Conservation (phyloP, 805 yeast species). For the Candida hungchunana region DNA sequence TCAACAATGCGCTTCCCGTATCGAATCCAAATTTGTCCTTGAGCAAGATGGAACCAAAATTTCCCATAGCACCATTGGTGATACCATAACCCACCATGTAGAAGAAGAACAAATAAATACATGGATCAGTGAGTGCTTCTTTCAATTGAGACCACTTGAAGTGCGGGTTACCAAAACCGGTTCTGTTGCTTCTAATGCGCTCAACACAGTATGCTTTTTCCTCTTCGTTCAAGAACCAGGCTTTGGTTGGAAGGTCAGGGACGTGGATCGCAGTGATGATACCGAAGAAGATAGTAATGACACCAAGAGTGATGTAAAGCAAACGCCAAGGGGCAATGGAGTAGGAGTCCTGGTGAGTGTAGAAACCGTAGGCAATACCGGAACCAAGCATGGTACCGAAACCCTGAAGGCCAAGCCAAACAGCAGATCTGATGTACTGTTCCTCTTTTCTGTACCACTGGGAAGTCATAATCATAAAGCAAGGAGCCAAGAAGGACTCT, state of each 20-base stretch:
- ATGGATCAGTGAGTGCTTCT: slow-evolving; percentile 47
- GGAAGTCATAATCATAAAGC: slow-evolving; percentile 48
- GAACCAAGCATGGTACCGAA: slow-evolving; percentile 46
- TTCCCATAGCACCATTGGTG: slow-evolving; percentile 48
- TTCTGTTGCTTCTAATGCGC: slow-evolving; percentile 49
- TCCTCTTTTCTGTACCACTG: slow-evolving; percentile 52
- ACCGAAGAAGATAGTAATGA: slow-evolving; percentile 51
- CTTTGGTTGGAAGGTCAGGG: slow-evolving; percentile 52
- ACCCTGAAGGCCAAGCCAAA: slow-evolving; percentile 44
- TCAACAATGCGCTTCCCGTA: slow-evolving; percentile 14
- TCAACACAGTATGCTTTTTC: slow-evolving; percentile 46
- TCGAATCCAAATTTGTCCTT: slow-evolving; percentile 17
- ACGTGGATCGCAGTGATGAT: slow-evolving; percentile 41
- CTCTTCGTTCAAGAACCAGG: slow-evolving; percentile 41
- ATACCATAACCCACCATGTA: slow-evolving; percentile 39
- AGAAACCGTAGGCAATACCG: slow-evolving; percentile 51
- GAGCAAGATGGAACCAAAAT: slow-evolving; percentile 17
- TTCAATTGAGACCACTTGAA: slow-evolving; percentile 39
- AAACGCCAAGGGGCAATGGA: slow-evolving; percentile 54
- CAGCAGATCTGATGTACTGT: slow-evolving; percentile 38
- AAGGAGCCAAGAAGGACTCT: slow-evolving; percentile 53
- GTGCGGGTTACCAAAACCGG: slow-evolving; percentile 57
- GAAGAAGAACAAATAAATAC: slow-evolving; percentile 44
- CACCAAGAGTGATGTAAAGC: slow-evolving; percentile 56
- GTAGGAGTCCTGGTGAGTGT: slow-evolving; percentile 32